Evolutionary conservation across 345 rosid genomes (phyloP).

Genomic region (Fremontodendron californicum): DNA sequence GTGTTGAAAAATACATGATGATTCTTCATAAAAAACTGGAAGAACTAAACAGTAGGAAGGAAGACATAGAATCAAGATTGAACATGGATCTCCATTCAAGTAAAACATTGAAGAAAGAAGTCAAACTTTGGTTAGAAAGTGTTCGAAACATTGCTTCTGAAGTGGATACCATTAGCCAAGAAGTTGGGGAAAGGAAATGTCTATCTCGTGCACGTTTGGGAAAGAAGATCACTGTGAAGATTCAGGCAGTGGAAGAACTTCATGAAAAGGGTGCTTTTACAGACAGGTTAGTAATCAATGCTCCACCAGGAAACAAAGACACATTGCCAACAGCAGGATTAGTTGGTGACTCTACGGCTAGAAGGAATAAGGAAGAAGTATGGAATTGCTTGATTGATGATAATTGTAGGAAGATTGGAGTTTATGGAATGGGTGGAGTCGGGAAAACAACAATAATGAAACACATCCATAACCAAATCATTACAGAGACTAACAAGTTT

Average conservation of each 20-base stretch:
- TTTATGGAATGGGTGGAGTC: constrained; percentile 10
- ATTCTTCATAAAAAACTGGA: background rate
- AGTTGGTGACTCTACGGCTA: background rate
- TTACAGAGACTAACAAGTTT: background rate
- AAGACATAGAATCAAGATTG: constrained; percentile 1
- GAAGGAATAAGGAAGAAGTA: background rate
- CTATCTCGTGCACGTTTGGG: background rate
- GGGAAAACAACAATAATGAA: constrained; percentile 9
- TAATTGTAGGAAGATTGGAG: background rate
- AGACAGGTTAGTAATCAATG: background rate
- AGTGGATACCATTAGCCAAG: background rate
- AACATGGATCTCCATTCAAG: background rate
- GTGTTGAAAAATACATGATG: background rate
- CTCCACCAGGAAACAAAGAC: background rate
- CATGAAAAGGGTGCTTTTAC: background rate
- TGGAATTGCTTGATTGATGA: constrained; percentile 9
- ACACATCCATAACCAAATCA: background rate
- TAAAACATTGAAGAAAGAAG: constrained; percentile 3
- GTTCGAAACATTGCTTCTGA: background rate
- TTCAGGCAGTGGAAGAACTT: background rate
- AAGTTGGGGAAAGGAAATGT: background rate
- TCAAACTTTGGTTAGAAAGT: background rate
- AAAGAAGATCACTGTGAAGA: background rate
- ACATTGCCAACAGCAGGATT: background rate
- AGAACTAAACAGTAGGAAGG: background rate